phyloP scores from a whole-genome alignment of 2,329 filamentous ascomycete genomes.

The Exophiala calicioides region DNA sequence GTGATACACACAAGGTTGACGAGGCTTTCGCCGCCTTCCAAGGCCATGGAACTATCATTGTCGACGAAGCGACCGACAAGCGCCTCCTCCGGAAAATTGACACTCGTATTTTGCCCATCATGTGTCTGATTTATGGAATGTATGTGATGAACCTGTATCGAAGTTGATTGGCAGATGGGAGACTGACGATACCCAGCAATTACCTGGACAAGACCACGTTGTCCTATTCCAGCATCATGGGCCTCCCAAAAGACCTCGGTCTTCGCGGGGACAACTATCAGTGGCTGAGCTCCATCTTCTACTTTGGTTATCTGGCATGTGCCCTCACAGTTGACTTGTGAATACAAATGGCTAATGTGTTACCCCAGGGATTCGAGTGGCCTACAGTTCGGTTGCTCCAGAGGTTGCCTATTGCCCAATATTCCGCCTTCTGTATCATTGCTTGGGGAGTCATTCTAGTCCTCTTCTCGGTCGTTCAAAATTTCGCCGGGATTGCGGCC shows the following conservation, averaged over 20 bases:
- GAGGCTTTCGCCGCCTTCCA: conserved; percentile 60
- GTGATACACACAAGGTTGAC: conserved; percentile 47
- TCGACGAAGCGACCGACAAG: conserved; percentile 59
- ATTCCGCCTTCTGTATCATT: conserved; percentile 60
- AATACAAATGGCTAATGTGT: neutral
- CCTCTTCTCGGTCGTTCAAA: conserved; percentile 52
- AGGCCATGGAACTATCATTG: conserved; percentile 50
- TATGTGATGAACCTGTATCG: conserved; percentile 29
- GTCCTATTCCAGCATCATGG: conserved; percentile 56
- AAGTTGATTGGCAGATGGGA: neutral
- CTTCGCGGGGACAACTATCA: conserved; percentile 48
- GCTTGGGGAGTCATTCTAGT: conserved; percentile 51
- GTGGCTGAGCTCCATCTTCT: conserved; percentile 41
- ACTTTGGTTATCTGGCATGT: neutral
- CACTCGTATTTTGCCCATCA: conserved; percentile 60
- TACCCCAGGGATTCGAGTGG: conserved; percentile 40
- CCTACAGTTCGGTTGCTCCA: conserved; percentile 66
- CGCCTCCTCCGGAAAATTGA: conserved; percentile 64
- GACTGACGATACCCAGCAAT: conserved; percentile 37
- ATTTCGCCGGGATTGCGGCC: conserved; percentile 46
- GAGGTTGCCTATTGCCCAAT: conserved; percentile 64
- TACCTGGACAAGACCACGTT: conserved; percentile 56
- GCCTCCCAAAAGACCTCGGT: conserved; percentile 48
- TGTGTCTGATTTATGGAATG: conserved; percentile 59
- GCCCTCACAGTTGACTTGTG: conserved; percentile 49